These are phyloP conservation scores for Cenchrus purpureus DNA, from an alignment of 176 grass and related monocot genomes.

Conservation along the genomic window DNA sequence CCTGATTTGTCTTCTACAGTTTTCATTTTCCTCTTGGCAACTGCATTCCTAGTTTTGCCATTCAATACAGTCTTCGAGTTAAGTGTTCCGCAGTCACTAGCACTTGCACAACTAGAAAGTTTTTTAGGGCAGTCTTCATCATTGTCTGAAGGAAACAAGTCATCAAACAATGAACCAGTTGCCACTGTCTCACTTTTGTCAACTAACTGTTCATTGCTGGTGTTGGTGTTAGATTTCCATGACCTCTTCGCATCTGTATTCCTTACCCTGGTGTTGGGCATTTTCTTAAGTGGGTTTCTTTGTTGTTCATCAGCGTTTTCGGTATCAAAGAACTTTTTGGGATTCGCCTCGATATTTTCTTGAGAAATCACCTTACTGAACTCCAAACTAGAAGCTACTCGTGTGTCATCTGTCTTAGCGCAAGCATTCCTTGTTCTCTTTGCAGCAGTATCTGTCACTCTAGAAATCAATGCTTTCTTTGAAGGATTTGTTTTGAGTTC, in stretches of 20 bases:
- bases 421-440: slow-evolving; percentile 31
- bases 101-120: slow-evolving; percentile 40
- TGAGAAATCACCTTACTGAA: slow-evolving; percentile 29
- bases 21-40: slow-evolving; percentile 71
- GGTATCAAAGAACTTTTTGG: slow-evolving; percentile 29
- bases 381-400: slow-evolving; percentile 30
- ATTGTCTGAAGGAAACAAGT: slow-evolving; percentile 36
- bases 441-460: slow-evolving; percentile 23
- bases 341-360: slow-evolving; percentile 29
- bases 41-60: slow-evolving; percentile 56
- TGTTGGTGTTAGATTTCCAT: slow-evolving; percentile 25
- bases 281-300: slow-evolving; percentile 33
- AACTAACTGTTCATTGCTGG: slow-evolving; percentile 22
- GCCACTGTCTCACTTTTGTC: slow-evolving; percentile 28
- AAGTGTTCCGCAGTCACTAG: slow-evolving; percentile 35
- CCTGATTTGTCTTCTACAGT: slow-evolving; percentile 36
- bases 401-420: slow-evolving; percentile 15
- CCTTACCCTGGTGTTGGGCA: slow-evolving; percentile 32
- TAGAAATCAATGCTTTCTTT: slow-evolving; percentile 20
- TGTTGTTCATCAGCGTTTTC: slow-evolving; percentile 39
- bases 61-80: slow-evolving; percentile 7
- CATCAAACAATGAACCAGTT: slow-evolving; percentile 33
- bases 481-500: slow-evolving; percentile 17
- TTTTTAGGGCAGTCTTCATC: slow-evolving; percentile 38
- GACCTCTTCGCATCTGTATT: slow-evolving; percentile 37